Evolutionary conservation across 179 eudicot genomes (phyloP).

Genomic region (Nepenthes alata): DNA sequence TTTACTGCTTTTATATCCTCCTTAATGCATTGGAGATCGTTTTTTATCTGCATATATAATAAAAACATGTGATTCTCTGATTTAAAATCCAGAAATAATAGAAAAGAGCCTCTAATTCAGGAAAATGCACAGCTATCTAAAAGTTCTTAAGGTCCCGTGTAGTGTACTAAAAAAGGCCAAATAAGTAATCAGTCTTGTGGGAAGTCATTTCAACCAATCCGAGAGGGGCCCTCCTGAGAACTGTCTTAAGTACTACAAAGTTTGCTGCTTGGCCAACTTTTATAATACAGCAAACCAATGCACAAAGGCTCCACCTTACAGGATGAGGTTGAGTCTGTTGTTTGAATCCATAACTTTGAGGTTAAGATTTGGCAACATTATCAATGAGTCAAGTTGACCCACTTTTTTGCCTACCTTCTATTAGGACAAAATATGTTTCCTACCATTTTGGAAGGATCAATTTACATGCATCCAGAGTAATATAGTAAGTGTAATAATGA

Average conservation of each 20-base stretch:
- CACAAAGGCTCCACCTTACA: too few species aligned
- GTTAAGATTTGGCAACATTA: too few species aligned
- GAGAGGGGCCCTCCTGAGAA: too few species aligned
- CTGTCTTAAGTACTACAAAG: too few species aligned
- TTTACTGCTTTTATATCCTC: conserved; percentile 64
- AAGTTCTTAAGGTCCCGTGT: not conserved
- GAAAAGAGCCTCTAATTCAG: not conserved
- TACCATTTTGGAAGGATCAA: not conserved
- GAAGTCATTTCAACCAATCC: too few species aligned
- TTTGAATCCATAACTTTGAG: too few species aligned
- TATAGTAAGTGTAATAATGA: not conserved
- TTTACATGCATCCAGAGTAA: too few species aligned
- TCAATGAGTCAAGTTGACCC: not conserved
- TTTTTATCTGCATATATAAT: conserved; percentile 40
- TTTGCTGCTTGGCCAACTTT: too few species aligned
- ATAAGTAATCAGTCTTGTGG: not conserved
- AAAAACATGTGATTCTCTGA: not conserved
- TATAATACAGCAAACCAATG: too few species aligned
- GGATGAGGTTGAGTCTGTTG: too few species aligned
- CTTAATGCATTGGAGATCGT: conserved; percentile 59
- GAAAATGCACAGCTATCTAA: too few species aligned
- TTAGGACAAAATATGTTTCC: not conserved
- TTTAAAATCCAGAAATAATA: not conserved
- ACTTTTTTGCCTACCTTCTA: not conserved
- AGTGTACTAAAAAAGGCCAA: not conserved